Evolutionary conservation across 176 grass and related monocot genomes (phyloP).

Genomic region (Oropetium thomaeum): DNA sequence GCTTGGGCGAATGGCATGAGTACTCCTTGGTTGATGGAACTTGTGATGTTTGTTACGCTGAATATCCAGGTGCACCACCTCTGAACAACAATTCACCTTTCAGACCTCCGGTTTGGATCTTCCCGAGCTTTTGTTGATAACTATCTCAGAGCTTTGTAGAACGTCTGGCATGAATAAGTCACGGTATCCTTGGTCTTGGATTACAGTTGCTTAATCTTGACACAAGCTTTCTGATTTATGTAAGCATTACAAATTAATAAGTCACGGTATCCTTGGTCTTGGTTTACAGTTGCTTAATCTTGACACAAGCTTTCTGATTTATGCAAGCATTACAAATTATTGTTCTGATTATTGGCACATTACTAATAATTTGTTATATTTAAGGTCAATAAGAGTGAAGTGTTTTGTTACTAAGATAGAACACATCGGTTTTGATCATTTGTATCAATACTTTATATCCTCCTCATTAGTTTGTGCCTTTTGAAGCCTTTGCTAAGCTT

Average conservation of each 20-base stretch:
- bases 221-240: too few relatives aligned
- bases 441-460: not conserved
- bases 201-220: too few relatives aligned
- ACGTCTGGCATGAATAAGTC: not conserved
- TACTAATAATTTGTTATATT: not conserved
- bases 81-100: constrained; percentile 17
- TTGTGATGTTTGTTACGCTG: constrained; percentile 33
- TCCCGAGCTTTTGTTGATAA: constrained; percentile 63
- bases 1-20: constrained; percentile 45
- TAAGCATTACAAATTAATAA: too few relatives aligned
- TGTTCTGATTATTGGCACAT: not conserved
- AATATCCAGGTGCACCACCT: constrained; percentile 46
- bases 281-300: too few relatives aligned
- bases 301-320: too few relatives aligned
- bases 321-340: too few relatives aligned
- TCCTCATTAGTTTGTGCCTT: not conserved
- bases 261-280: too few relatives aligned
- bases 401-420: not conserved
- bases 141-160: not conserved
- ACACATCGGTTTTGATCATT: not conserved
- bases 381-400: not conserved
- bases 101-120: constrained; percentile 52
- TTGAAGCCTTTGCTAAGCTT: not conserved
- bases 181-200: constrained; percentile 19
- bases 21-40: constrained; percentile 50